Evolutionary conservation across 2,329 filamentous ascomycete species (phyloP).

Genomic region (Chlorencoelia australis): DNA sequence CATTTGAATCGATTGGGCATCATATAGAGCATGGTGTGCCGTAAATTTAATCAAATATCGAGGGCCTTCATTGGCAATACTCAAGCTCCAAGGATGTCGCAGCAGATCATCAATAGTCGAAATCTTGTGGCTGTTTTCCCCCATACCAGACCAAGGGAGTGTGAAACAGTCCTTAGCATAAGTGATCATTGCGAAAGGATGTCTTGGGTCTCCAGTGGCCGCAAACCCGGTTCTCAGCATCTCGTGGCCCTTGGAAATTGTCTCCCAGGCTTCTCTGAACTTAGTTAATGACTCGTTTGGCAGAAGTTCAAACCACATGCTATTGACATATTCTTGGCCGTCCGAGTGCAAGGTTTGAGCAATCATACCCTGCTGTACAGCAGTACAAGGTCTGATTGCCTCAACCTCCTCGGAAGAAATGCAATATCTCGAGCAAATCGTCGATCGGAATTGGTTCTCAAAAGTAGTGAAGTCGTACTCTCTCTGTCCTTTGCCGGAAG

Average conservation of each 20-base stretch:
- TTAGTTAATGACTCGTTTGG: conserved; percentile 28
- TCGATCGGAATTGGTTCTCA: conserved; percentile 32
- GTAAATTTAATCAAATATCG: conserved; percentile 17
- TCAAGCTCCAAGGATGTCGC: conserved; percentile 22
- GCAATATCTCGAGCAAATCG: conserved; percentile 17
- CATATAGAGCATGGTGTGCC: conserved; percentile 72
- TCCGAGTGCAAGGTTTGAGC: conserved; percentile 59
- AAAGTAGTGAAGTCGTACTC: conserved; percentile 41
- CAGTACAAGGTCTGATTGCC: conserved; percentile 64
- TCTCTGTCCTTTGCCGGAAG: conserved; percentile 2
- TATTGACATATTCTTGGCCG: conserved; percentile 68
- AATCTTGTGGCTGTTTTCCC: conserved; percentile 7
- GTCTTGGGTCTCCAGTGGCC: conserved; percentile 45
- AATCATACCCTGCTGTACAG: conserved; percentile 71
- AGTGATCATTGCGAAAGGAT: conserved; percentile 67
- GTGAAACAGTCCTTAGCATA: conserved; percentile 31
- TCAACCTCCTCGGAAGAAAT: conserved; percentile 34
- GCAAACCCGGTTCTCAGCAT: conserved; percentile 72
- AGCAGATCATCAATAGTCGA: conserved; percentile 7
- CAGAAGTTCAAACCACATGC: conserved; percentile 45
- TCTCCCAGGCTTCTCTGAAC: conserved; percentile 50
- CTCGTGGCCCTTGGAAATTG: conserved; percentile 44
- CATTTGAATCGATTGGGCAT: conserved; percentile 61
- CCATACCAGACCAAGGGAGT: conserved; percentile 35
- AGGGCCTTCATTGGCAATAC: conserved; percentile 4